Evolutionary conservation across 2,329 filamentous ascomycete species (phyloP), one percentile per base, ranked within the genome.

Genomic region (Ophiocordyceps robertsii): DNA sequence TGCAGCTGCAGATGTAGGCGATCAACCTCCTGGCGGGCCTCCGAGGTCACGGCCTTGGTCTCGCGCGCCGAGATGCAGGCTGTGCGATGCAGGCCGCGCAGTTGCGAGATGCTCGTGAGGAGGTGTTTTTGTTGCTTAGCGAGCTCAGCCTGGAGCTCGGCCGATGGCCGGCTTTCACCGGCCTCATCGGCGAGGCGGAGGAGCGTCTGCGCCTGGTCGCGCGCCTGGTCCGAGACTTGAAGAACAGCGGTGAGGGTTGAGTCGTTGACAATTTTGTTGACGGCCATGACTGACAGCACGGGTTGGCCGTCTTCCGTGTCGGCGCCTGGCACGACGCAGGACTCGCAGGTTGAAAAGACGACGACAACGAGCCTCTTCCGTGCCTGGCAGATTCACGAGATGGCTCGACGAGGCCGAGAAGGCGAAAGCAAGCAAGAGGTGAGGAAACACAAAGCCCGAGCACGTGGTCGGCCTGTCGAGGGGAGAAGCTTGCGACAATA

Each of bases 21-120:
- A 59, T 98, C 92, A 49, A 96, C 87, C 63, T 95, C 87, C 54
- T 90, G 84, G 39, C 89, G 79, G 39, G 84, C 84, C 60, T 95
- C 87, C 29, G 86, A 83, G 1, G 92, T 96, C 52, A 78, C 70
- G 42, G 83, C 72, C 61, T 96, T 96, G 13, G 89, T 95, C 51
- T 87, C 79, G 50, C 92, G 80, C 29, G 88, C 85, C 29, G 78
- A 73, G 52, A 95, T 74, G 50, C 89, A 79, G 10, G 88, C 87
- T 49, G 82, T 75, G 27, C 92, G 80, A 59, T 95, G 90, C 27
- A 92, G 70, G 12, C 84, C 84, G 43, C 90, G 84, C 16, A 95
- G 72, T 50, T 85, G 82, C 1, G 85, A 78, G 10, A 95, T 74
- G 53, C 86, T 81, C 43, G 87, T 81, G 51, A 83, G 77, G 3